Base-by-base conservation (phyloP, 2,329 filamentous ascomycete species). In the Colletotrichum graminicola region DNA sequence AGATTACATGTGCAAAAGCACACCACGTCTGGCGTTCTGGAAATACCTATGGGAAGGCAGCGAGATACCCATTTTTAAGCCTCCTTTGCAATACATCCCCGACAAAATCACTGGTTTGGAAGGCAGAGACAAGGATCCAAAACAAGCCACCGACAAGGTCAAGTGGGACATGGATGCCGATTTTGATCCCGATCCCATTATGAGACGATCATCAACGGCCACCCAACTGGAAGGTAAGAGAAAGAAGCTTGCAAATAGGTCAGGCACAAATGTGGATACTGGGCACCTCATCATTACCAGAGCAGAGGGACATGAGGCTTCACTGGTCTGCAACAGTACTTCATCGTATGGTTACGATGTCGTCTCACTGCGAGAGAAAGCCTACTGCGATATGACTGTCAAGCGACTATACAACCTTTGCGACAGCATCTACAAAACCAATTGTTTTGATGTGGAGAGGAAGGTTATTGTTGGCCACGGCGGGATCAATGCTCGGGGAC, bases 301-400 rank as follows among this genome's bases (percentile, higher is more conserved):
- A 32, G 52, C 69, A 7, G 36, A 57, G n/a, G 62, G 56, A n/a
- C 78, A 80, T 63, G 78, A 74, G 60, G 80, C 79, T 18, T 76
- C 64, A 16, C 73, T 76, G 61, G 75, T 81, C 11, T 81, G 80
- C 72, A 66, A 78, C 69, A 75, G 72, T 34, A 45, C 68, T 8
- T 77, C 68, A 7, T 79, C 78, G 41, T 70, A 75, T 5, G 80
- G 79, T 11, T 79, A 78, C 14, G 78, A 80, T 63, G 77, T 80
- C 34, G 78, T 79, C 32, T 80, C 78, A 10, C 62, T 74, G 16
- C 62, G 66, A 5, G 79, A 81, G 66, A 73, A 73, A 3, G 21
- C 78, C 8, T 80, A 78, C 68, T 81, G 79, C 70, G 77, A 81
- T 62, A 81, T 81, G 78, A 72, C 73, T 3, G 66, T 71, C 10